Evolutionary conservation across 2,329 filamentous ascomycete genomes (phyloP).

Genomic region (Cladophialophora bantiana): DNA sequence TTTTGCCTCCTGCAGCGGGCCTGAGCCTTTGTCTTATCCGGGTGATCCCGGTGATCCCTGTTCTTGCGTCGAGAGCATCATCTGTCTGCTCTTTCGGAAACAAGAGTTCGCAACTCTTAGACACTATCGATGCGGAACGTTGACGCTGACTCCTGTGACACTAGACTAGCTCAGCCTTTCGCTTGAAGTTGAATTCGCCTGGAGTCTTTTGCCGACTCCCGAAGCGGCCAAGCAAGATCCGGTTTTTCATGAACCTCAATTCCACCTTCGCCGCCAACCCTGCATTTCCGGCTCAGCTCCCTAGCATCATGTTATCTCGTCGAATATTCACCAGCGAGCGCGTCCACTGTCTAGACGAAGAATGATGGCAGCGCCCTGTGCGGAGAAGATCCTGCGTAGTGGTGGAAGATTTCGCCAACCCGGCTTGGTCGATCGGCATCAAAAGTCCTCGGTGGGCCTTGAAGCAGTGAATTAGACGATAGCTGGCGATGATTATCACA

Average conservation of each 20-base stretch:
- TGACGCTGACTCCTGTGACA: not conserved
- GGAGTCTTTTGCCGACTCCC: not conserved
- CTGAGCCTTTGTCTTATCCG: conserved; percentile 5
- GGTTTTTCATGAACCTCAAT: not conserved
- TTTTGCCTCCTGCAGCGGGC: not conserved
- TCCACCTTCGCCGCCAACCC: not conserved
- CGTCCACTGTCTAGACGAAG: not conserved
- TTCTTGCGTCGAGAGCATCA: not conserved
- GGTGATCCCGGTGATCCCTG: conserved; percentile 1
- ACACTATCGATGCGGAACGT: conserved; percentile 9
- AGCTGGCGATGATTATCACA: not conserved
- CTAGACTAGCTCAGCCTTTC: not conserved
- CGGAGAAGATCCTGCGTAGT: not conserved
- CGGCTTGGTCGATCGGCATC: not conserved
- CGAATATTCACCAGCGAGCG: not conserved
- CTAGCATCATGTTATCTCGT: not conserved
- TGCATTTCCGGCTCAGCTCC: not conserved
- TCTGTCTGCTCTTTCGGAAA: not conserved
- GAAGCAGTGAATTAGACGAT: not conserved
- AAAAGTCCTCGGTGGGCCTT: not conserved
- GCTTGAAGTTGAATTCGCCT: not conserved
- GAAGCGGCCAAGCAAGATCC: not conserved
- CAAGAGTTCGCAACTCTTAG: not conserved
- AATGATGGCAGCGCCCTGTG: not conserved
- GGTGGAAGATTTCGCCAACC: not conserved